These are phyloP conservation scores for Alternaria burnsii DNA, from an alignment of 2,329 filamentous ascomycete species.

Conservation along the genomic window DNA sequence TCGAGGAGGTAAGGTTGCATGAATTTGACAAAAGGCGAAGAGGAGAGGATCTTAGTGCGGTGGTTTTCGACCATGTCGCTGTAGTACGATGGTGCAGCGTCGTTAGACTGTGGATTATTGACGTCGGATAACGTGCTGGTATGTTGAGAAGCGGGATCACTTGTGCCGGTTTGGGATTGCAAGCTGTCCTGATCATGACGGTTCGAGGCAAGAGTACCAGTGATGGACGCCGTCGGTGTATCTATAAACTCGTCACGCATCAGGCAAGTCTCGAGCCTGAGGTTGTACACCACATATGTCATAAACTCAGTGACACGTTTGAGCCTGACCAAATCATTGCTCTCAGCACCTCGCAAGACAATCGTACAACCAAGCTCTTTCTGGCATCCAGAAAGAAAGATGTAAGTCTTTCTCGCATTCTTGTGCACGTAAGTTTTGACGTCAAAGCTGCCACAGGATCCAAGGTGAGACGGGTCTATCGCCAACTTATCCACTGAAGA, in stretches of 20 bases:
- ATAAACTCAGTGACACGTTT: constrained; percentile 98
- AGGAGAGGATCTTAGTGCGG: constrained; percentile 90
- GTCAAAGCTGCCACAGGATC: constrained; percentile 86
- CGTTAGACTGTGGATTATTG: constrained; percentile 65
- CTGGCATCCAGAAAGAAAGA: constrained; percentile 90
- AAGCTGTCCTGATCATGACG: constrained; percentile 20
- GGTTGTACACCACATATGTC: constrained; percentile 98
- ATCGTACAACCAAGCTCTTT: constrained; percentile 95
- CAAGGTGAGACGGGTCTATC: constrained; percentile 76
- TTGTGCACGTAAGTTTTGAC: constrained; percentile 93
- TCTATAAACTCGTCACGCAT: constrained; percentile 92
- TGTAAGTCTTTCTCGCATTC: constrained; percentile 89
- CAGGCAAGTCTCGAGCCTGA: constrained; percentile 93
- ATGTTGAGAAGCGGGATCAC: background rate
- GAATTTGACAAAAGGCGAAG: constrained; percentile 96
- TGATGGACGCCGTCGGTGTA: constrained; percentile 70
- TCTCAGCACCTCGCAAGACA: constrained; percentile 82
- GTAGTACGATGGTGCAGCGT: constrained; percentile 90
- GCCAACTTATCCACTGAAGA: constrained; percentile 95
- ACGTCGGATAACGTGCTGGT: constrained; percentile 48
- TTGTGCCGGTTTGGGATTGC: background rate
- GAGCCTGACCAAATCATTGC: constrained; percentile 74
- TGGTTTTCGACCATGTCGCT: constrained; percentile 94
- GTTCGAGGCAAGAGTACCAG: constrained; percentile 37
- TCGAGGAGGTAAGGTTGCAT: constrained; percentile 92